Percentiles rank a stretch among this genome's conserved stretches.
phyloP scores from a whole-genome alignment of 192 early-diverging fungal species.

The Entrophospora sp. region DNA sequence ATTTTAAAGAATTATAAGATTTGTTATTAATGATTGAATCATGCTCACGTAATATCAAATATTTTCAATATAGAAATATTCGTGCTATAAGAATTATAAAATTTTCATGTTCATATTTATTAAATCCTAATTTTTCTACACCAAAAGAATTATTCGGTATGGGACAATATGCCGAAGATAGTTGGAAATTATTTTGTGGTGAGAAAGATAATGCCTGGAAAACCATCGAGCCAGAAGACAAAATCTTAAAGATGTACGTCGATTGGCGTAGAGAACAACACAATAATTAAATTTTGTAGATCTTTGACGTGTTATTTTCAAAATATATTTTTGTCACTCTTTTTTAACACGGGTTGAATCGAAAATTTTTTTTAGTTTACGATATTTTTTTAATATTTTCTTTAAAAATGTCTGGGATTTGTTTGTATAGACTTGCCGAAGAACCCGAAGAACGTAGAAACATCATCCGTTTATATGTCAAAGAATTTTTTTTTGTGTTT shows the following conservation, averaged over 20 bases:
- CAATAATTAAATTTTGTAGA: no score
- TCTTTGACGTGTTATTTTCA: no score
- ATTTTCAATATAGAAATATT: background rate
- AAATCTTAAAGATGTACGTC: slow-evolving; percentile 11
- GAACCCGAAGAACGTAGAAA: no score
- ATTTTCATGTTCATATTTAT: slow-evolving; percentile 9
- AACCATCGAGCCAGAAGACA: slow-evolving; percentile 1
- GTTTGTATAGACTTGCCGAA: no score
- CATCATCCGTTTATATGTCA: no score
- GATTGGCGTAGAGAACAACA: slow-evolving; percentile 10
- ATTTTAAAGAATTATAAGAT: background rate
- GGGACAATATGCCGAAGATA: slow-evolving; percentile 23
- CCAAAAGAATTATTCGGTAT: slow-evolving; percentile 17
- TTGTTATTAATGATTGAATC: background rate
- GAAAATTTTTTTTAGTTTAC: no score
- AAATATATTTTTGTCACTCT: no score
- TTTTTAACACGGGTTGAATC: no score
- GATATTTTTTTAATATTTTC: no score
- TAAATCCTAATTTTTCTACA: slow-evolving; percentile 3
- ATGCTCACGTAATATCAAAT: background rate
- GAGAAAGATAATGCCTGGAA: slow-evolving; percentile 18
- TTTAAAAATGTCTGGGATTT: no score
- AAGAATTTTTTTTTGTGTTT: no score
- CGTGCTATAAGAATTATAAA: slow-evolving; percentile 13
- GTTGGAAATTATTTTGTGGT: slow-evolving; percentile 19